Conservation (phyloP, 2,329 filamentous ascomycete species). For the Hypocrella siamensis region DNA sequence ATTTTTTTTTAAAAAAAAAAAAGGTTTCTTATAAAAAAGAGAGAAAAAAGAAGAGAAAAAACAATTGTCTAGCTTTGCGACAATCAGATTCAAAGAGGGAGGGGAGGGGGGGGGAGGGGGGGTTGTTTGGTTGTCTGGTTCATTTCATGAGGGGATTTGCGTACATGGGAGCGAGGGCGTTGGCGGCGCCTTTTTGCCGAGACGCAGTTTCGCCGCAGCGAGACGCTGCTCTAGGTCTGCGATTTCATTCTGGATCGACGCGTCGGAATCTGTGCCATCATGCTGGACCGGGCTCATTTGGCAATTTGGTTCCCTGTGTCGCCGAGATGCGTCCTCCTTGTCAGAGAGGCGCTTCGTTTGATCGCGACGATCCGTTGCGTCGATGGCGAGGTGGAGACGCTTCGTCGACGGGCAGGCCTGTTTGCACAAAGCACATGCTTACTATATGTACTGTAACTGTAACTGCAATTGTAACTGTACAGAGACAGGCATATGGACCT, state of each 20-base stretch:
- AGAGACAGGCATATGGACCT: too few relatives aligned
- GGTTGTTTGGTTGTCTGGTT: too few relatives aligned
- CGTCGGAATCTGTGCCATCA: conserved; percentile 8
- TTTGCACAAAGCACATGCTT: too few relatives aligned
- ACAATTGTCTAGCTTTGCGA: neutral
- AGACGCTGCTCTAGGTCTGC: conserved; percentile 39
- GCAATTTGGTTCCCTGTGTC: too few relatives aligned
- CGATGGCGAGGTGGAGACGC: too few relatives aligned
- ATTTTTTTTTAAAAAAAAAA: neutral
- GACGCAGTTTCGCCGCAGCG: conserved; percentile 25
- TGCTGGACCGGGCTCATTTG: conserved; percentile 12
- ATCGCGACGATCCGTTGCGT: too few relatives aligned
- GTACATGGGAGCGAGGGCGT: neutral
- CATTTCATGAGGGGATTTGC: neutral
- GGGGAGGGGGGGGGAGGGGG: neutral
- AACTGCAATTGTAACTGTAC: too few relatives aligned
- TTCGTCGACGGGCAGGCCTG: too few relatives aligned
- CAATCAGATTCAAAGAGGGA: neutral
- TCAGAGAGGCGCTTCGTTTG: too few relatives aligned
- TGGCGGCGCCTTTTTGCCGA: conserved; percentile 10
- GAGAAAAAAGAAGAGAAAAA: neutral
- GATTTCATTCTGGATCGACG: conserved; percentile 37
- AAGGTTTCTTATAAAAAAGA: neutral
- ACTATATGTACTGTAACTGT: too few relatives aligned
- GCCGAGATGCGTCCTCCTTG: too few relatives aligned